Percentiles rank a stretch among this genome's conserved stretches.
Evolutionary conservation across 352 stramenopile species (phyloP).

Genomic region (Pythium apleroticum): DNA sequence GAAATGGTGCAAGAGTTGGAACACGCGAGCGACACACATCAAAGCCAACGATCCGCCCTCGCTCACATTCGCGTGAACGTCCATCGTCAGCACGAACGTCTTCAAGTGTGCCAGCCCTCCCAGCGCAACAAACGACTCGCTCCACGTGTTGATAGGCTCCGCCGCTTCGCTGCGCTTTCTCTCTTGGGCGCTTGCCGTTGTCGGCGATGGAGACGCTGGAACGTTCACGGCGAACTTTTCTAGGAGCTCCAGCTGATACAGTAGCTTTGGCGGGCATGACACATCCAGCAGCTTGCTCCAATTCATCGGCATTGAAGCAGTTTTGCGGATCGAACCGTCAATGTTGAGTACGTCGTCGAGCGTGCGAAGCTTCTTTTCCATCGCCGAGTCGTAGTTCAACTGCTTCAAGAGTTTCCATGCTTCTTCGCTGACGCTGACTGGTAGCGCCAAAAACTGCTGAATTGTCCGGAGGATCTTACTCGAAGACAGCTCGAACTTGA

Average conservation of each 20-base stretch:
- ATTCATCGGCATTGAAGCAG: slow-evolving; percentile 37
- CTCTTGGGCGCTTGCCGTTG: background rate
- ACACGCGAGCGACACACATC: slow-evolving; percentile 68
- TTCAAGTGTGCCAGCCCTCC: slow-evolving; percentile 56
- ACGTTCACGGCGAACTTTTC: slow-evolving; percentile 20
- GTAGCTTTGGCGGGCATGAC: slow-evolving; percentile 46
- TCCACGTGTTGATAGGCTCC: slow-evolving; percentile 41
- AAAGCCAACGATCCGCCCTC: slow-evolving; percentile 46
- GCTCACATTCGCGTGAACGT: slow-evolving; percentile 33
- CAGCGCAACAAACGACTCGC: slow-evolving; percentile 62
- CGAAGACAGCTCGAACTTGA: slow-evolving; percentile 63
- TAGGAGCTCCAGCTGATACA: slow-evolving; percentile 31
- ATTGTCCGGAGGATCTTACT: slow-evolving; percentile 32
- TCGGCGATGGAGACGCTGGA: background rate
- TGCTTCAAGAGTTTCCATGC: slow-evolving; percentile 65
- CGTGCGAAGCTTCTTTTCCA: slow-evolving; percentile 74
- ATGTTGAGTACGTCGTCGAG: slow-evolving; percentile 65
- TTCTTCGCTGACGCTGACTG: slow-evolving; percentile 58
- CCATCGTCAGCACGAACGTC: slow-evolving; percentile 48
- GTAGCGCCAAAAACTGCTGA: slow-evolving; percentile 51
- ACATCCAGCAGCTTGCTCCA: slow-evolving; percentile 65
- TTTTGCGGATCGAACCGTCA: slow-evolving; percentile 60
- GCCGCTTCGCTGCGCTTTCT: background rate
- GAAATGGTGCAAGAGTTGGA: slow-evolving; percentile 76
- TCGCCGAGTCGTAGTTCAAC: slow-evolving; percentile 52